A percentile compares a stretch with the other conserved stretches of the same genome.
These are phyloP conservation scores for Clathrospora elynae DNA, from an alignment of 2,329 filamentous ascomycete genomes.

Conservation along the genomic window DNA sequence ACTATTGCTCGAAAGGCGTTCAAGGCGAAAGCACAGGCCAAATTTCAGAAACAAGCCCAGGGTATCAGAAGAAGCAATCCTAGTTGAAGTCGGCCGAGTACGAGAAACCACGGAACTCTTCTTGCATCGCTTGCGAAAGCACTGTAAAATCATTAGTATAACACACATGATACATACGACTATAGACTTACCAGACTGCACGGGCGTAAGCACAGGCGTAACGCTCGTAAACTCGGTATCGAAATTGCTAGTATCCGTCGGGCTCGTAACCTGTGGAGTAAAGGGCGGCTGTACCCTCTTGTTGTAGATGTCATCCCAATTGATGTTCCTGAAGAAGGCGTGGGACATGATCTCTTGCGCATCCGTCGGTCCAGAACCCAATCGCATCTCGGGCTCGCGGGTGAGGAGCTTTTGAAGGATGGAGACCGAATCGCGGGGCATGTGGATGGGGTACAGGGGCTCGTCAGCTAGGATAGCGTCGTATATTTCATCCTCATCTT, in stretches of 20 bases:
- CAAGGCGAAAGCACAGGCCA: too few species aligned
- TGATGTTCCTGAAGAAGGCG: conserved; percentile 96
- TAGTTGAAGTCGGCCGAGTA: conserved; percentile 88
- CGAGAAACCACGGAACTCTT: conserved; percentile 98
- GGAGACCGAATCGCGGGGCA: conserved; percentile 96
- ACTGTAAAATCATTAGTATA: conserved; percentile 60
- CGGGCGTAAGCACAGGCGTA: conserved; percentile 93
- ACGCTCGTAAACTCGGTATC: conserved; percentile 98
- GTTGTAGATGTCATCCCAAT: conserved; percentile 98
- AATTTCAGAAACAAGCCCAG: too few species aligned
- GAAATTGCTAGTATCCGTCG: conserved; percentile 99
- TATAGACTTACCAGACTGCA: conserved; percentile 86
- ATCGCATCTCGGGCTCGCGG: conserved; percentile 87
- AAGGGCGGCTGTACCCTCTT: conserved; percentile 91
- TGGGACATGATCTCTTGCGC: conserved; percentile 99
- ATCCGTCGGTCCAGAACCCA: conserved; percentile 94
- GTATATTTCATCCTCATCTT: conserved; percentile 99
- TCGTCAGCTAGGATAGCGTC: conserved; percentile 97
- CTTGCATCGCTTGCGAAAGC: conserved; percentile 97
- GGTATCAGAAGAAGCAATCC: conserved; percentile 20
- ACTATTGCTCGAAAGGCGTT: too few species aligned
- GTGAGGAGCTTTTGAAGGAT: conserved; percentile 97
- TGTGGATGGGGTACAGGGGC: conserved; percentile 96
- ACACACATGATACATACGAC: not conserved
- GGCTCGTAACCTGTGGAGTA: conserved; percentile 83